phyloP scores from a whole-genome alignment of 2,329 filamentous ascomycete species.

The Cladosporium sp. region DNA sequence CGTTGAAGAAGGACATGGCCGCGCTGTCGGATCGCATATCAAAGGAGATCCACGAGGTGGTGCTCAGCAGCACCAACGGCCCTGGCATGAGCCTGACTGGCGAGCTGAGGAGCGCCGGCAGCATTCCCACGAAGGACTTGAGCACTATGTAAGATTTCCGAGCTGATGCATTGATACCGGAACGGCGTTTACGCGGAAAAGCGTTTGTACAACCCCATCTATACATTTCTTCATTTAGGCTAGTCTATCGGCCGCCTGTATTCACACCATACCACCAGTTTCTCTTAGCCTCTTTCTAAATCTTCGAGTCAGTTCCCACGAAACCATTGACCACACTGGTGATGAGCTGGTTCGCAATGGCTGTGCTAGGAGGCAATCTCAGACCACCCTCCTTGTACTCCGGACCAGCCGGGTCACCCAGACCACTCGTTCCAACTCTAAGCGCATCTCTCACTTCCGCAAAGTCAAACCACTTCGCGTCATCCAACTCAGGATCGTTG shows the following conservation, averaged over 20 bases:
- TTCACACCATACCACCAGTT: conserved; percentile 15
- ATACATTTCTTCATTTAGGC: conserved; percentile 16
- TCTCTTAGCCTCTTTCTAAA: too few species aligned
- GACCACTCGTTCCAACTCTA: conserved; percentile 63
- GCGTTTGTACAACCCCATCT: conserved; percentile 21
- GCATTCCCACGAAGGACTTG: conserved; percentile 47
- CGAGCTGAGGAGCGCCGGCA: conserved; percentile 66
- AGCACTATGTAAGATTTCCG: conserved; percentile 20
- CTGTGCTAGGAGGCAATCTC: conserved; percentile 79
- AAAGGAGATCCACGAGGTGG: conserved; percentile 74
- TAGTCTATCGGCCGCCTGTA: conserved; percentile 19
- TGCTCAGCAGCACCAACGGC: conserved; percentile 83
- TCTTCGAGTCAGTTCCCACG: conserved; percentile 54
- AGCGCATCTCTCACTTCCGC: conserved; percentile 80
- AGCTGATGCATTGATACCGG: conserved; percentile 13
- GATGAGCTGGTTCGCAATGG: conserved; percentile 90
- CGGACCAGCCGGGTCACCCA: conserved; percentile 65
- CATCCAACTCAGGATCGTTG: conserved; percentile 88
- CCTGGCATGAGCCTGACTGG: conserved; percentile 87
- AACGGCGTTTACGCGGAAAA: conserved; percentile 22
- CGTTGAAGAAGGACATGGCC: conserved; percentile 76
- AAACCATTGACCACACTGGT: conserved; percentile 77
- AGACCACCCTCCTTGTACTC: conserved; percentile 76
- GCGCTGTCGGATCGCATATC: conserved; percentile 63
- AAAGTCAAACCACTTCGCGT: conserved; percentile 83